Conservation (phyloP, 2,329 filamentous ascomycete species). For the Penicillium vulpinum region DNA sequence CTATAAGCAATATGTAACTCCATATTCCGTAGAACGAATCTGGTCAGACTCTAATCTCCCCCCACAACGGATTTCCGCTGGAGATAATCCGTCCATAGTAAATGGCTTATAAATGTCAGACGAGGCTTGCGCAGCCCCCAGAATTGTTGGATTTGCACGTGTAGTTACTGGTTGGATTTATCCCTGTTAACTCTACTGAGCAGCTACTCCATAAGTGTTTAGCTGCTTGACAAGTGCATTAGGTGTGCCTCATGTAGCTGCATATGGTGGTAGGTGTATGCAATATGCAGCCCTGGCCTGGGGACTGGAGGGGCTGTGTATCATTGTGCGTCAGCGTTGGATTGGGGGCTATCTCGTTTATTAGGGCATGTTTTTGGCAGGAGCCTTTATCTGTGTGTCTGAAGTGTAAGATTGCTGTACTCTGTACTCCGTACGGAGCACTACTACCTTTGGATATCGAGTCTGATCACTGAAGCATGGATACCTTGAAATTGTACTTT, state of each 20-base stretch:
- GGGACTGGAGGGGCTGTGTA: neutral
- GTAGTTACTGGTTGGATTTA: neutral
- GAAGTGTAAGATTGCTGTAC: neutral
- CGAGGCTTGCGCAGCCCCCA: neutral
- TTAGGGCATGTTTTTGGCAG: neutral
- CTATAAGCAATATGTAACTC: neutral
- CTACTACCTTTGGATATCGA: neutral
- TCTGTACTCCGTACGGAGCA: too few species aligned
- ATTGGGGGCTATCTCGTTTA: neutral
- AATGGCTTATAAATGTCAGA: neutral
- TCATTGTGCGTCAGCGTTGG: neutral
- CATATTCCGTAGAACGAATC: neutral
- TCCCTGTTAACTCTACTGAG: neutral
- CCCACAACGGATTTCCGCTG: neutral
- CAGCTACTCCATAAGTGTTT: neutral
- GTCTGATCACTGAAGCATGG: neutral
- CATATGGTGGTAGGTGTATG: neutral
- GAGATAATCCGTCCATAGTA: too few species aligned
- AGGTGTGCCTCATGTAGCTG: neutral
- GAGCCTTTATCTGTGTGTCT: neutral
- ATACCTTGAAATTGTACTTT: neutral
- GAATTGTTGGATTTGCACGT: neutral
- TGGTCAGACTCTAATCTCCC: neutral
- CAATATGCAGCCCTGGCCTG: neutral
- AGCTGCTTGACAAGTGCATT: neutral